phyloP scores from a whole-genome alignment of 2,329 filamentous ascomycete genomes.

The Pseudocercospora eumusae region DNA sequence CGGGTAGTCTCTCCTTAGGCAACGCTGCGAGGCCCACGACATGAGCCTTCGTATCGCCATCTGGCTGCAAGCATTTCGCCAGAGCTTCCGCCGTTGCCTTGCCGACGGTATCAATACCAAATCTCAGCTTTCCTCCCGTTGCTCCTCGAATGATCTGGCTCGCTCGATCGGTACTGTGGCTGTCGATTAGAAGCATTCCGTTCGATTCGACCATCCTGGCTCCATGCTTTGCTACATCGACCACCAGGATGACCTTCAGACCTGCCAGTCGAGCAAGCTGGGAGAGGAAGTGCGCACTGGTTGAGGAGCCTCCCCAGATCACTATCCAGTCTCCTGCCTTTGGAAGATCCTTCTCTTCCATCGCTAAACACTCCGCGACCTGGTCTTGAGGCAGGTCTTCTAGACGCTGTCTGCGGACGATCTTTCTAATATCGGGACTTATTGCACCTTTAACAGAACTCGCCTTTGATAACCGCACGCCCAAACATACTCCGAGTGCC shows the following conservation, averaged over 20 bases:
- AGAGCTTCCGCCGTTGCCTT: conserved; percentile 23
- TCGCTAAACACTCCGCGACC: conserved; percentile 38
- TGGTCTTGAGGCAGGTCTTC: conserved; percentile 23
- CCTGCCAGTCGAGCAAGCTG: conserved; percentile 43
- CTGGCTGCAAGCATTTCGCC: conserved; percentile 16
- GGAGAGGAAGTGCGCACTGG: conserved; percentile 47
- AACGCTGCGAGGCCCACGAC: conserved; percentile 67
- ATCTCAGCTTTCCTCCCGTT: conserved; percentile 19
- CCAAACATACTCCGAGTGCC: conserved; percentile 48
- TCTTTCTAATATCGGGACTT: conserved; percentile 25
- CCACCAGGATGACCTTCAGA: conserved; percentile 53
- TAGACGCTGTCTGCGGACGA: conserved; percentile 44
- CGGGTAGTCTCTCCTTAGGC: conserved; percentile 56
- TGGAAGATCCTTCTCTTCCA: conserved; percentile 22
- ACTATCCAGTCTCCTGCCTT: conserved; percentile 30
- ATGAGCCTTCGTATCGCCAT: conserved; percentile 40
- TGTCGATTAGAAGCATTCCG: conserved; percentile 25
- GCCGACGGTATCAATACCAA: conserved; percentile 28
- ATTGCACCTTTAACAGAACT: conserved; percentile 1
- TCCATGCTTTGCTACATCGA: conserved; percentile 39
- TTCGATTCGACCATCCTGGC: conserved; percentile 23
- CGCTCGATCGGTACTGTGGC: conserved; percentile 23
- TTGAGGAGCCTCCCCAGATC: conserved; percentile 48
- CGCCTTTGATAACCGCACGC: conserved; percentile 34
- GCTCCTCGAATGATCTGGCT: conserved; percentile 23